Conservation (phyloP, 1,139 yeast species). For the Zygosaccharomyces pseudobailii region DNA sequence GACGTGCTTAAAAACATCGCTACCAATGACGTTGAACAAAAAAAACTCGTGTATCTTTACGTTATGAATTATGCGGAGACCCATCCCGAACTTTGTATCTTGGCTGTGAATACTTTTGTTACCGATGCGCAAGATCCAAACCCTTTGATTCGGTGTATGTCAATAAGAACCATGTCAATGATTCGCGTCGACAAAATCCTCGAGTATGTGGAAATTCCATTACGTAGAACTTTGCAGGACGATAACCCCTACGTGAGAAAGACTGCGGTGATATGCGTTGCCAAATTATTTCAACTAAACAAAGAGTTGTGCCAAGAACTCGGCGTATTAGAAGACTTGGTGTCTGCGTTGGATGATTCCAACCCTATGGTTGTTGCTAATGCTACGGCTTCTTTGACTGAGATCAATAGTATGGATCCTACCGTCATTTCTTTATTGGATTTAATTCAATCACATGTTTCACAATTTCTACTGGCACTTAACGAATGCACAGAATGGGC, state of each 20-base stretch:
- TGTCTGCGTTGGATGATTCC: conserved; percentile 71
- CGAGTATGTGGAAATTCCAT: conserved; percentile 88
- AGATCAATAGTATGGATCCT: conserved; percentile 70
- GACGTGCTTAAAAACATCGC: conserved; percentile 96
- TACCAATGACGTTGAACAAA: conserved; percentile 93
- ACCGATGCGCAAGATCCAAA: conserved; percentile 96
- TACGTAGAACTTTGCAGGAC: conserved; percentile 77
- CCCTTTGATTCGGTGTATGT: conserved; percentile 91
- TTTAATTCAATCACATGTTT: conserved; percentile 37
- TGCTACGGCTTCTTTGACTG: conserved; percentile 80
- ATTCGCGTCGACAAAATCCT: conserved; percentile 92
- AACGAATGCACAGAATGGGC: conserved; percentile 99
- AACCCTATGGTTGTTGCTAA: conserved; percentile 98
- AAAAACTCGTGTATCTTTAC: conserved; percentile 89
- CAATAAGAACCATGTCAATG: conserved; percentile 98
- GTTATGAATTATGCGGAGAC: conserved; percentile 96
- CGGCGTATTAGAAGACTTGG: conserved; percentile 72
- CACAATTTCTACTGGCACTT: conserved; percentile 64
- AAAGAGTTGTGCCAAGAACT: conserved; percentile 77
- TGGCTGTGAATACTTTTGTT: conserved; percentile 97
- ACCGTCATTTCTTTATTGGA: conserved; percentile 35
- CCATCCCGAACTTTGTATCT: conserved; percentile 90
- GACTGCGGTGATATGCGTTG: conserved; percentile 96
- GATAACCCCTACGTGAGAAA: conserved; percentile 97
- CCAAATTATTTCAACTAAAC: conserved; percentile 85